Evolutionary conservation across 2,329 filamentous ascomycete species (phyloP).

Genomic region (Penicillium sp.): DNA sequence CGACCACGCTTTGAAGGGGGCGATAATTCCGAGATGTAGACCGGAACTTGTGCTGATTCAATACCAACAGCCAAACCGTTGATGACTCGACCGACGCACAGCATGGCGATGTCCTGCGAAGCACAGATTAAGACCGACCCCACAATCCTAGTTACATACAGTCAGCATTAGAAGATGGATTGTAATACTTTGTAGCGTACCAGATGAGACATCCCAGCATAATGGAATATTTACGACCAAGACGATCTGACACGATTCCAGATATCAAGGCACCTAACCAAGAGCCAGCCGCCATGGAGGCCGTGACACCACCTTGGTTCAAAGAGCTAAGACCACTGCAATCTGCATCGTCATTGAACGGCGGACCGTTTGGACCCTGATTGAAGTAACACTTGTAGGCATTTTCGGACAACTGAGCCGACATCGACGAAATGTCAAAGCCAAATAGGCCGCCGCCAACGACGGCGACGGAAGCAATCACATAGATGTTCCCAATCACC

Average conservation of each 20-base stretch:
- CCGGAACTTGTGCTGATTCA: slow-evolving; percentile 67
- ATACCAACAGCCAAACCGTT: slow-evolving; percentile 73
- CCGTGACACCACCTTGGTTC: slow-evolving; percentile 39
- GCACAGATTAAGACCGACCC: slow-evolving; percentile 61
- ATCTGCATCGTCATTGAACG: not conserved
- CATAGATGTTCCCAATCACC: slow-evolving; percentile 16
- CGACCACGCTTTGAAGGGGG: slow-evolving; percentile 56
- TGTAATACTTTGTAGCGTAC: slow-evolving; percentile 19
- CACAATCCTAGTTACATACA: slow-evolving; percentile 35
- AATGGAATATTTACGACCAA: slow-evolving; percentile 46
- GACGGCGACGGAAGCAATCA: slow-evolving; percentile 14
- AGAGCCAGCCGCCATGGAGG: slow-evolving; percentile 40
- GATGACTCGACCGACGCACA: slow-evolving; percentile 68
- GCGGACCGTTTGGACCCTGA: slow-evolving; percentile 11
- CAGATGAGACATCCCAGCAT: slow-evolving; percentile 55
- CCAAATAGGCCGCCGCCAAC: slow-evolving; percentile 57
- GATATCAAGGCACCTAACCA: slow-evolving; percentile 50
- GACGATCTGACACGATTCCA: slow-evolving; percentile 54
- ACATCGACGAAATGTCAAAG: slow-evolving; percentile 59
- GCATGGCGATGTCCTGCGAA: slow-evolving; percentile 66
- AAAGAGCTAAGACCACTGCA: slow-evolving; percentile 1
- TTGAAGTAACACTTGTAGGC: slow-evolving; percentile 17
- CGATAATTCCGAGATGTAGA: slow-evolving; percentile 70
- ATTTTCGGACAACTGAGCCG: slow-evolving; percentile 30
- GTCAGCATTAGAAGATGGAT: not conserved